Percentiles rank a stretch among this genome's conserved stretches.
Evolutionary conservation across 306 rosid species (phyloP).

Genomic region (Gillenia trifoliata): DNA sequence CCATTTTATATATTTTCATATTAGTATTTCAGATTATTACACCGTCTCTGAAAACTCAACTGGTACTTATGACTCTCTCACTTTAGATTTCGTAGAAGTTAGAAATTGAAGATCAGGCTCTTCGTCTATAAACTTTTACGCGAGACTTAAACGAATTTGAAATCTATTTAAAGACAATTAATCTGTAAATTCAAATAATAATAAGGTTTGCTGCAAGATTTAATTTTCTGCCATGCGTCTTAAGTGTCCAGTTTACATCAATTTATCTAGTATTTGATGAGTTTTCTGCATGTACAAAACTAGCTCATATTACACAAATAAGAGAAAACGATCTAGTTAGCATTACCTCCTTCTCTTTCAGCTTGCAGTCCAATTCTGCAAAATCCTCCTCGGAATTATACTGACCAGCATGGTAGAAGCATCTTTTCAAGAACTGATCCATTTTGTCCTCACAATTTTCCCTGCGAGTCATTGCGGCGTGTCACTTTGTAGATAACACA

Average conservation of each 20-base stretch:
- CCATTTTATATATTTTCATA: not conserved
- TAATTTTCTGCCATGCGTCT: not conserved
- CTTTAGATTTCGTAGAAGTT: too few relatives aligned
- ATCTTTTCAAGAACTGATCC: conserved; percentile 75
- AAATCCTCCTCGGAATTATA: conserved; percentile 74
- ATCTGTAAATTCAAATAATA: not conserved
- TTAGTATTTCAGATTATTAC: not conserved
- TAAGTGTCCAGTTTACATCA: not conserved
- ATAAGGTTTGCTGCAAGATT: not conserved
- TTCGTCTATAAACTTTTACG: not conserved
- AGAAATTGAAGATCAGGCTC: not conserved
- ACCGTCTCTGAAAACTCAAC: not conserved
- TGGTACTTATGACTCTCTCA: not conserved
- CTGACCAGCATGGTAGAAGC: conserved; percentile 90
- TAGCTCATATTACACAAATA: not conserved
- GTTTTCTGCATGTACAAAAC: not conserved
- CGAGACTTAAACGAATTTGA: not conserved
- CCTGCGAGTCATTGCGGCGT: conserved; percentile 35
- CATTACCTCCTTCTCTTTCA: conserved; percentile 77
- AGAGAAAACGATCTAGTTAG: not conserved
- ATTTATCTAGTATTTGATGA: too few relatives aligned
- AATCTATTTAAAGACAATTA: not conserved
- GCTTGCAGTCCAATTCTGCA: conserved; percentile 53
- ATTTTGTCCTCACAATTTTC: conserved; percentile 89
- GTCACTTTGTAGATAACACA: conserved; percentile 19